phyloP scores from a whole-genome alignment of 495 filamentous ascomycete species.

The Lophiotrema nucula region DNA sequence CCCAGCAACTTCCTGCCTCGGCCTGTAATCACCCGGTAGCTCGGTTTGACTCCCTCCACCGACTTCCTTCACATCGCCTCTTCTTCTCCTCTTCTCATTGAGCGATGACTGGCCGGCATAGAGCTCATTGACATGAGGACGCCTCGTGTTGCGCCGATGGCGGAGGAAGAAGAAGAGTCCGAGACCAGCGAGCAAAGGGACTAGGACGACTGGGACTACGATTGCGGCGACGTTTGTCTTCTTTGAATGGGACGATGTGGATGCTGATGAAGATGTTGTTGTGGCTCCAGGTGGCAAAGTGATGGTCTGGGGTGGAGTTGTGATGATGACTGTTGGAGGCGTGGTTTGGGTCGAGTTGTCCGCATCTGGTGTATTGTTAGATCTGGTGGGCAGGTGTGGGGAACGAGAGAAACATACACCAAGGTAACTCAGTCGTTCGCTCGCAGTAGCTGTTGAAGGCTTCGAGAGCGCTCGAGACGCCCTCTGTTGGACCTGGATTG shows the following conservation, averaged over 20 bases:
- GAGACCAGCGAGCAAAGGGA: background rate
- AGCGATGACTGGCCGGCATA: too few species aligned
- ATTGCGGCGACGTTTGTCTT: background rate
- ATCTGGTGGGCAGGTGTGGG: background rate
- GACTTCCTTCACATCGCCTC: too few species aligned
- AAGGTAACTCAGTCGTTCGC: background rate
- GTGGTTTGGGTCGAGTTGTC: background rate
- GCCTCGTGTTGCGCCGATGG: too few species aligned
- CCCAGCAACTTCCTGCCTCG: background rate
- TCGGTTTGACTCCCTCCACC: too few species aligned
- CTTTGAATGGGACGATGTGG: background rate
- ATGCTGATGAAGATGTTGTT: background rate
- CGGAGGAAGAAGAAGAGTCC: background rate
- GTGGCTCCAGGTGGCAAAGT: background rate
- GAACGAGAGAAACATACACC: background rate
- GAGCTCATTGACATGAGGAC: too few species aligned
- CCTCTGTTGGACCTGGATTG: background rate
- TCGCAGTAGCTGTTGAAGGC: conserved; percentile 5
- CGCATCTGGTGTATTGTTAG: background rate
- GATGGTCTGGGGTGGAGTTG: background rate
- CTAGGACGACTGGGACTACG: background rate
- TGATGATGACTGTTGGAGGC: background rate
- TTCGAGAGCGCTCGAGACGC: background rate
- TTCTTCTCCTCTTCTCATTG: too few species aligned
- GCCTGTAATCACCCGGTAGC: background rate